Base-by-base conservation (phyloP, 345 rosid species). In the Euphorbia pulcherrima region DNA sequence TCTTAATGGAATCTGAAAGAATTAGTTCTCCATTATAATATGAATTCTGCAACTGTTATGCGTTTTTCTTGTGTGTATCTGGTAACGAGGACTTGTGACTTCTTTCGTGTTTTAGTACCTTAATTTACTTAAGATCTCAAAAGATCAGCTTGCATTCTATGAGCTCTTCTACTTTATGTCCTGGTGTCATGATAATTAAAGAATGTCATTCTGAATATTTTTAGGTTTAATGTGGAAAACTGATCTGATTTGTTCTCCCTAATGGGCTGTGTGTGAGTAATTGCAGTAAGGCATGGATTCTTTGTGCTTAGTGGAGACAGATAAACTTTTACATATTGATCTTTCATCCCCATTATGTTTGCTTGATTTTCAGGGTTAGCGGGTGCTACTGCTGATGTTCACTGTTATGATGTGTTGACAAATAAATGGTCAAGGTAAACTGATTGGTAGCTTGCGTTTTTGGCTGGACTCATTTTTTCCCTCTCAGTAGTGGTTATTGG, bases 311-410 rank as follows among this genome's bases (percentile, higher is more conserved):
- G 17, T 16, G 3, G 67, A 24, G 18, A 51, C 21, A 26, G 1
- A 2, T 21, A 47, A 30, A 20, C 7, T 11, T 51, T 24, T 70
- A 24, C 6, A n/a, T 52, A 21, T 33, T 53, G 60, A 24, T 12
- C 8, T 58, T 51, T 68, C 12, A 7, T 71, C 23, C 37, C 70
- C 47, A 67, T 27, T 41, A 9, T 51, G 48, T 69, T 51, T 72
- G 66, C 74, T 77, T 77, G 35, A 52, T 74, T 72, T 72, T 77
- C 92, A 93, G 99, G 97, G 69, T 76, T 93, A 68, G 96, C 99
- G 29, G 99, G 99, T 77, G 99, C 99, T 27, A 93, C 97, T 3
- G 99, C 99, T 65, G 99, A 93, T 81, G 96, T 93, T 17, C 99
- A 94, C 72, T 91, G 95, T 79, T 94, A 89, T 78, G 97, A 94